These are phyloP conservation scores for Hamigera avellanea DNA, from an alignment of 495 filamentous ascomycete genomes.

Conservation along the genomic window DNA sequence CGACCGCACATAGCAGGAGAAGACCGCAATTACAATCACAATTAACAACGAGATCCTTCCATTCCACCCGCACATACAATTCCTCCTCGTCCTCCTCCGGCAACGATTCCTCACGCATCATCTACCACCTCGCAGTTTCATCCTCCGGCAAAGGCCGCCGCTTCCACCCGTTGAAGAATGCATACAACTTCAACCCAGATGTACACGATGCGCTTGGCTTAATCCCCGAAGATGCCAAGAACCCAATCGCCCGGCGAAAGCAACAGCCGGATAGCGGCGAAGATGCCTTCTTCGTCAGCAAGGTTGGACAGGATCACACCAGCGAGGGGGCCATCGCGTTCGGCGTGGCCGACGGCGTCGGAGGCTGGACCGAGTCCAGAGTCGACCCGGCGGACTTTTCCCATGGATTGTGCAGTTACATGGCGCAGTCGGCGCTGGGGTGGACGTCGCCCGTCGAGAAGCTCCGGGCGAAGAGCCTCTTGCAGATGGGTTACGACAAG, in stretches of 20 bases:
- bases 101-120: conserved; percentile 20
- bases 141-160: conserved; percentile 66
- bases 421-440: conserved; percentile 60
- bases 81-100: conserved; percentile 4
- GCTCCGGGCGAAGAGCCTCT: conserved; percentile 56
- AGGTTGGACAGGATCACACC: conserved; percentile 37
- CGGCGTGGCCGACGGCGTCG: conserved; percentile 88
- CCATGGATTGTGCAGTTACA: conserved; percentile 85
- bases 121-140: conserved; percentile 41
- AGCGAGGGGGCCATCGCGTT: conserved; percentile 42
- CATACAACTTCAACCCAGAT: conserved; percentile 66
- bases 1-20: too few species aligned
- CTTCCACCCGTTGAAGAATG: conserved; percentile 58
- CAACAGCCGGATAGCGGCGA: conserved; percentile 70
- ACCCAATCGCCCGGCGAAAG: conserved; percentile 17
- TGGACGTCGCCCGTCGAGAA: conserved; percentile 26
- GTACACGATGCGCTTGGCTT: conserved; percentile 36
- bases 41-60: conserved; percentile 14
- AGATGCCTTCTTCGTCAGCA: conserved; percentile 90
- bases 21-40: too few species aligned
- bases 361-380: conserved; percentile 83
- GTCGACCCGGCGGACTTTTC: conserved; percentile 94
- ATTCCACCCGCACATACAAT: conserved; percentile 12
- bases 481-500: conserved; percentile 71
- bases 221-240: conserved; percentile 31